Percentiles rank a stretch among this genome's conserved stretches.
Evolutionary conservation across 345 rosid species (phyloP).

Genomic region (Eucalyptus cloeziana): DNA sequence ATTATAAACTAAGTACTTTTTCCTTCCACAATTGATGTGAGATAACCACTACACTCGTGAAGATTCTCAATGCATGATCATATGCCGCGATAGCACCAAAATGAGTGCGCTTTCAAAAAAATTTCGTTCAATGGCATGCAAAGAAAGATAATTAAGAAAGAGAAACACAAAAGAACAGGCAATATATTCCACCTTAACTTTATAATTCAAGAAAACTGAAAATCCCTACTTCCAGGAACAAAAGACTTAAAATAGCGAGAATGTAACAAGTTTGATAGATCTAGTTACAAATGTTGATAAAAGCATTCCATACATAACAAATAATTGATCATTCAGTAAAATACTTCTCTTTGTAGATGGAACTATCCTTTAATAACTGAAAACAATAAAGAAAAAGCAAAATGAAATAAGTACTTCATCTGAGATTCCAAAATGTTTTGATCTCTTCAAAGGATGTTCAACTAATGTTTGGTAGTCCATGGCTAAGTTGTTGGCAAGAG

Average conservation of each 20-base stretch:
- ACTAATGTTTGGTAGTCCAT: constrained; percentile 12
- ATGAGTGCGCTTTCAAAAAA: not conserved
- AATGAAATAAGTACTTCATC: constrained; percentile 10
- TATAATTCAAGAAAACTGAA: not conserved
- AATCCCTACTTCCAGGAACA: not conserved
- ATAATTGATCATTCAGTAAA: not conserved
- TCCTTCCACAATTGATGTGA: too few relatives aligned
- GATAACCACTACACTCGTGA: not conserved
- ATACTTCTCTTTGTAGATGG: not conserved
- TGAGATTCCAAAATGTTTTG: constrained; percentile 10
- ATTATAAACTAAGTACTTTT: too few relatives aligned
- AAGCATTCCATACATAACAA: not conserved
- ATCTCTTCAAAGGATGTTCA: constrained; percentile 14
- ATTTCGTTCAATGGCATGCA: not conserved
- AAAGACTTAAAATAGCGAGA: not conserved
- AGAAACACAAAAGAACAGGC: not conserved
- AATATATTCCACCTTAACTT: not conserved
- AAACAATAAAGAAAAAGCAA: not conserved
- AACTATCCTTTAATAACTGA: not conserved
- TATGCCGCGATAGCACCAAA: not conserved
- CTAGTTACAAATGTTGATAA: not conserved
- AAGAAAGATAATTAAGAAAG: not conserved
- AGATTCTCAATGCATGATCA: not conserved
- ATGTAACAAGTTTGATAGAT: not conserved
- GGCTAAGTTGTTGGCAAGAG: constrained; percentile 4